A percentile compares a stretch with the other conserved stretches of the same genome.
Evolutionary conservation across 169 alveolate species (phyloP).

Genomic region (Cryptosporidium canis): DNA sequence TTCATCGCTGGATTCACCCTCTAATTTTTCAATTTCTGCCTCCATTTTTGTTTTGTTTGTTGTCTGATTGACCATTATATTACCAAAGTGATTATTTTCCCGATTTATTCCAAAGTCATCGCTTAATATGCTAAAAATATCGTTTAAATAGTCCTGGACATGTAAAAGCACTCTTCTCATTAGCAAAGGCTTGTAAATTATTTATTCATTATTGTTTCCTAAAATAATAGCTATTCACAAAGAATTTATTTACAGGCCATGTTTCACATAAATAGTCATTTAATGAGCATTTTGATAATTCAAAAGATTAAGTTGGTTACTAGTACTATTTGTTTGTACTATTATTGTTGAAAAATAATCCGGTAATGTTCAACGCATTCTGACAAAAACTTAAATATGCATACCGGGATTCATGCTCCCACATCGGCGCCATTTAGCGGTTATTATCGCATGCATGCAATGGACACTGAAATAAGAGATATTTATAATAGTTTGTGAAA

Average conservation of each 20-base stretch:
- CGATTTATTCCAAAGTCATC: not conserved
- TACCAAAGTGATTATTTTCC: not conserved
- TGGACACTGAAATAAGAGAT: not conserved
- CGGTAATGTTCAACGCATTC: too few species aligned
- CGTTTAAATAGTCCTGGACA: not conserved
- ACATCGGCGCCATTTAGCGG: not conserved
- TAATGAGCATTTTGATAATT: not conserved
- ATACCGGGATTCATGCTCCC: constrained; percentile 1
- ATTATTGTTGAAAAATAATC: too few species aligned
- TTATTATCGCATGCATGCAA: not conserved
- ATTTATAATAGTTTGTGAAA: not conserved
- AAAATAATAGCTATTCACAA: not conserved
- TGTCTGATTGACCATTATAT: not conserved
- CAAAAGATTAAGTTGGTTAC: too few species aligned
- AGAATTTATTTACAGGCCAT: not conserved
- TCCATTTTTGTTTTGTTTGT: not conserved
- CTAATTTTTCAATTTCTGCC: not conserved
- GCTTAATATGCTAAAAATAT: not conserved
- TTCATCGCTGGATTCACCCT: not conserved
- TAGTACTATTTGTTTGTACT: too few species aligned
- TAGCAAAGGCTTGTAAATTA: not conserved
- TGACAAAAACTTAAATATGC: not conserved
- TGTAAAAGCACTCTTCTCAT: not conserved
- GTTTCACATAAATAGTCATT: not conserved
- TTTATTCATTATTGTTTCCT: not conserved